A percentile compares a stretch with the other conserved stretches of the same genome.
Evolutionary conservation across 83 land plant genomes (phyloP).

Genomic region (Picea abies): DNA sequence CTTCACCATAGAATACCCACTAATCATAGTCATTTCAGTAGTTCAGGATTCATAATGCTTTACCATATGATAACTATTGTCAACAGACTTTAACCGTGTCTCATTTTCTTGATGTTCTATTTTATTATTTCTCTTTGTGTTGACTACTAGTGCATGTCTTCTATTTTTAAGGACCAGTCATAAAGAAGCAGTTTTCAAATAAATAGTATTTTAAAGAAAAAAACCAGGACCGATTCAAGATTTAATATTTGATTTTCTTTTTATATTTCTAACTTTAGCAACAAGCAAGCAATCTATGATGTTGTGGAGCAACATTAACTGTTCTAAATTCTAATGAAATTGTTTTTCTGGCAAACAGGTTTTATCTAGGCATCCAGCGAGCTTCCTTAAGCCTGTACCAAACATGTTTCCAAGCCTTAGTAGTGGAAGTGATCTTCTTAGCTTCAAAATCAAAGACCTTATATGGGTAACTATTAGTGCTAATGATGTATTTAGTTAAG

Average conservation of each 20-base stretch:
- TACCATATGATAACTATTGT: too few relatives aligned
- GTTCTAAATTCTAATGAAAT: not conserved
- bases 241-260: not conserved
- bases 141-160: not conserved
- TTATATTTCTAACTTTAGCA: not conserved
- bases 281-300: not conserved
- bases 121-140: not conserved
- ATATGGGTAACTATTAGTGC: slow-evolving; percentile 66
- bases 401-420: too few relatives aligned
- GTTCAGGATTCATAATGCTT: too few relatives aligned
- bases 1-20: too few relatives aligned
- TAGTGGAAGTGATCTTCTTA: too few relatives aligned
- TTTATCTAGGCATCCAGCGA: slow-evolving; percentile 76
- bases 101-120: not conserved
- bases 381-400: too few relatives aligned
- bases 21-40: too few relatives aligned
- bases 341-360: slow-evolving; percentile 47
- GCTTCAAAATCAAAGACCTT: too few relatives aligned
- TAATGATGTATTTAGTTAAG: not conserved
- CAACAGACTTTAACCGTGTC: not conserved
- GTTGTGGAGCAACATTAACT: not conserved
- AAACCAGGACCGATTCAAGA: not conserved
- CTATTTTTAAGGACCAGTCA: not conserved
- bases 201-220: not conserved
- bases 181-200: not conserved